A percentile compares a stretch with the other conserved stretches of the same genome.
These are phyloP conservation scores for Tanozyma kutaoensis DNA, from an alignment of 805 yeast species.

Conservation along the genomic window DNA sequence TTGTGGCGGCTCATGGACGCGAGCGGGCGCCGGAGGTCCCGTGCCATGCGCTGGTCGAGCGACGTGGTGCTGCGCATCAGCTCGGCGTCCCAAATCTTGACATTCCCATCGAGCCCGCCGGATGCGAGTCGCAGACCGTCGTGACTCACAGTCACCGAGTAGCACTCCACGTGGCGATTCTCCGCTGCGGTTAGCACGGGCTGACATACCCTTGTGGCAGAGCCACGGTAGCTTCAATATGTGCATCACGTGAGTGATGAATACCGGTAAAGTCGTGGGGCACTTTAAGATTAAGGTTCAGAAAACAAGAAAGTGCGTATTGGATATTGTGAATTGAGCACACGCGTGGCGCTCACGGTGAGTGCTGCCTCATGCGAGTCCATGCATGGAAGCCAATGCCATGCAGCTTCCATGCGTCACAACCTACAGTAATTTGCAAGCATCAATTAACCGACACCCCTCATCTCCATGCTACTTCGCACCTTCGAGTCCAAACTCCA, in stretches of 20 bases:
- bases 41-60: constrained; percentile 1
- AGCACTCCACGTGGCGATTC: constrained; percentile 68
- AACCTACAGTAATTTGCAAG: too few relatives aligned
- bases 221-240: constrained; percentile 32
- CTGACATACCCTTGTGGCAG: constrained; percentile 25
- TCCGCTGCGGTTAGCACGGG: constrained; percentile 39
- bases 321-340: too few relatives aligned
- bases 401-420: too few relatives aligned
- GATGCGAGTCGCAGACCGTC: constrained; percentile 83
- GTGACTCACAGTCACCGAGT: constrained; percentile 66
- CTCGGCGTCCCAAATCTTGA: constrained; percentile 64
- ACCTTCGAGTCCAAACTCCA: constrained; percentile 33
- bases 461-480: too few relatives aligned
- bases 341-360: too few relatives aligned
- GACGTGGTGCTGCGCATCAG: constrained; percentile 3
- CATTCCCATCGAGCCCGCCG: constrained; percentile 87
- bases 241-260: too few relatives aligned
- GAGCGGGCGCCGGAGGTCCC: constrained; percentile 32
- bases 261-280: too few relatives aligned
- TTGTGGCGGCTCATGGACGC: constrained; percentile 92
- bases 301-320: too few relatives aligned
- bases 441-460: too few relatives aligned
- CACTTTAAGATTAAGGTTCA: too few relatives aligned
- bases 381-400: too few relatives aligned
- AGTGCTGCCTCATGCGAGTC: too few relatives aligned